These are phyloP conservation scores for Xylaria digitata DNA, from an alignment of 2,329 filamentous ascomycete genomes.

Conservation along the genomic window DNA sequence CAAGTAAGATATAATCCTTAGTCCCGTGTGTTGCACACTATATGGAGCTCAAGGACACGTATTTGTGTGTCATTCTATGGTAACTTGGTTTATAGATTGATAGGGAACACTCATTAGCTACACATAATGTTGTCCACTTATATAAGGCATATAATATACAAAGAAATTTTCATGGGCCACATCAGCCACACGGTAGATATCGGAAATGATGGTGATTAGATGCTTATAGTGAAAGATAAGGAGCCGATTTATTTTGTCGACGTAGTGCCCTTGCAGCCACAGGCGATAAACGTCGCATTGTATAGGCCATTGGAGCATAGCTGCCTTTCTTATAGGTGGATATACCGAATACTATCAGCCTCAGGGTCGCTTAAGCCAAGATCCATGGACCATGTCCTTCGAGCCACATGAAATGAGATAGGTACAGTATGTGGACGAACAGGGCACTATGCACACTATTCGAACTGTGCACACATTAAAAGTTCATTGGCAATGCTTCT, in stretches of 20 bases:
- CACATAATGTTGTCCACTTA: background rate
- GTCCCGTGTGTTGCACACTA: background rate
- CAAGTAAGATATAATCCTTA: background rate
- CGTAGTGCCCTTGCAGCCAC: background rate
- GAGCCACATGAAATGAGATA: slow-evolving; percentile 3
- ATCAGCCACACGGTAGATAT: background rate
- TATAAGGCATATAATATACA: background rate
- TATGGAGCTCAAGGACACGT: too few relatives aligned
- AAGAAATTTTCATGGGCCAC: background rate
- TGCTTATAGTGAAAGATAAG: background rate
- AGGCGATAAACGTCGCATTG: background rate
- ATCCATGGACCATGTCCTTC: slow-evolving; percentile 1
- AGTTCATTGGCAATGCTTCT: background rate
- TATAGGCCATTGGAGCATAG: background rate
- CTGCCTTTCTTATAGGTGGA: too few relatives aligned
- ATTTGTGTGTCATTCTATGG: too few relatives aligned
- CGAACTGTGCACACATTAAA: background rate
- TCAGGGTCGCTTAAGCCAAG: slow-evolving; percentile 4
- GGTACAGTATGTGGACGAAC: background rate
- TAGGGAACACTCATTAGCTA: background rate
- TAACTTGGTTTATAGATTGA: background rate
- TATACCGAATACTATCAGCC: slow-evolving; percentile 3
- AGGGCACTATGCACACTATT: background rate
- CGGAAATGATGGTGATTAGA: background rate
- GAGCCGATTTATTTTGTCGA: background rate